Base-by-base conservation (phyloP, 2,329 filamentous ascomycete species). In the Fusarium kyushuense region DNA sequence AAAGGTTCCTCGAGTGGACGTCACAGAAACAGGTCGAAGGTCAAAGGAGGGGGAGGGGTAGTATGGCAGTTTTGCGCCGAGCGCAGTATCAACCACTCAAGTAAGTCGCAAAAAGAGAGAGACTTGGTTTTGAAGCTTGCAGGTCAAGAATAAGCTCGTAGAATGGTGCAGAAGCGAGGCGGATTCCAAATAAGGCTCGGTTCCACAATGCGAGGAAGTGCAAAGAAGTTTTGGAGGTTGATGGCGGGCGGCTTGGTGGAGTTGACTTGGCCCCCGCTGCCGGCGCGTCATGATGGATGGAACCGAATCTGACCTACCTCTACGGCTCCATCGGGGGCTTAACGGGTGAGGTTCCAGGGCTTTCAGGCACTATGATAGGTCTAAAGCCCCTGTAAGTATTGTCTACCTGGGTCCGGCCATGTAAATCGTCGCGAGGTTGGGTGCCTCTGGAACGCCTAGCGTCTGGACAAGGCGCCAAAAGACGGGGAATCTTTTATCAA, bases 191-290 rank as follows among this genome's bases (percentile, higher is more conserved):
- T 27, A 43, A 65, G 54, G 52, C 45, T 51, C 36, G 57, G 67
- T 67, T 73, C 72, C 71, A 67, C 71, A 68, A 69, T 63, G 56
- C 48, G 60, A 64, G 57, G 66, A 49, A 68, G 63, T 45, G 53
- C 47, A 61, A 56, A 70, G 67, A 72, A 74, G 64, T 72, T 72
- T 73, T 72, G 69, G 59, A 57, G 32, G 58, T 64, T 56, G 58
- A 54, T 58, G 43, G 58, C 54, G 54, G 55, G 58, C 46, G 53
- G 63, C 53, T 69, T 62, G 63, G 70, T 74, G 67, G 69, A 73
- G 60, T 74, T 69, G 61, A 58, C 32, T 27, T 51, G 47, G 65
- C 62, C 67, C 67, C 69, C 60, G 66, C 62, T 65, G 62, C 52
- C 68, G 69, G 70, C 70, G 70, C 51, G 70, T 72, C 72, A 70